These are phyloP conservation scores for Daucus carota DNA, from an alignment of 129 eudicot species.

Conservation along the genomic window DH1_v3.0 NC_030382.2:49175001-49175500, in stretches of 20 bases:
- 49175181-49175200: slow-evolving; percentile 22
- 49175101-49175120: slow-evolving; percentile 1
- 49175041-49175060: slow-evolving; percentile 32
- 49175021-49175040: slow-evolving; percentile 54
- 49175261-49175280: slow-evolving; percentile 15
- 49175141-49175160: slow-evolving; percentile 2
- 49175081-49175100: slow-evolving; percentile 32
- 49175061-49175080: slow-evolving; percentile 11
- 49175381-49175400: slow-evolving; percentile 11
- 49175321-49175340: background rate
- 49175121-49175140: slow-evolving; percentile 10
- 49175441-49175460: background rate
- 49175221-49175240: slow-evolving; percentile 24
- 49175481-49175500: background rate
- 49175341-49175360: slow-evolving; percentile 5
- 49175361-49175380: slow-evolving; percentile 10
- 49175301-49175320: background rate
- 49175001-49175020: slow-evolving; percentile 41
- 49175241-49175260: slow-evolving; percentile 1
- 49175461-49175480: background rate
- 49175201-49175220: slow-evolving; percentile 45
- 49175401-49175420: slow-evolving; percentile 14
- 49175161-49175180: slow-evolving; percentile 13
- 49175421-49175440: background rate
- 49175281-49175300: background rate